Evolutionary conservation across 345 rosid species (phyloP).

Genomic region (Aquilaria yunnanensis): DNA sequence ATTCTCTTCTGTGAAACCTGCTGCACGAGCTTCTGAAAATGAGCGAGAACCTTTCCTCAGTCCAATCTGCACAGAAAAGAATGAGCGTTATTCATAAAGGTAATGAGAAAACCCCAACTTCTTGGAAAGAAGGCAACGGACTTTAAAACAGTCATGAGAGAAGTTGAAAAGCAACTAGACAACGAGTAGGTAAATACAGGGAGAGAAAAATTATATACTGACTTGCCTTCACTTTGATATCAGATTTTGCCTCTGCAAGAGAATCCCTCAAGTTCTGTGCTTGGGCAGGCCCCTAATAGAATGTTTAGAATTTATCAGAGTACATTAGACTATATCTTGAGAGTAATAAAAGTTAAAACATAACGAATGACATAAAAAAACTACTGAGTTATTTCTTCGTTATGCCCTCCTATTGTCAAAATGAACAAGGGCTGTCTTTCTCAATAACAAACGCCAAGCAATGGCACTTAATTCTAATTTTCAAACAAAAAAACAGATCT

Average conservation of each 20-base stretch:
- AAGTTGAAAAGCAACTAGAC: too few relatives aligned
- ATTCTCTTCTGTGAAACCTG: constrained; percentile 42
- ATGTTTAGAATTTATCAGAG: neutral
- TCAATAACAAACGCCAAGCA: too few relatives aligned
- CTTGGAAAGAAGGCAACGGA: neutral
- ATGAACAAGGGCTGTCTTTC: too few relatives aligned
- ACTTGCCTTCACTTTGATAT: constrained; percentile 33
- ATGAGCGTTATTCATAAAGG: neutral
- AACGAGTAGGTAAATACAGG: too few relatives aligned
- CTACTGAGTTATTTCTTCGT: neutral
- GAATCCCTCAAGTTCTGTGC: constrained; percentile 40
- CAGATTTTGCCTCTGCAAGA: constrained; percentile 35
- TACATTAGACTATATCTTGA: neutral
- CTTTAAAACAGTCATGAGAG: too few relatives aligned
- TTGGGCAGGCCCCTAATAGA: constrained; percentile 21
- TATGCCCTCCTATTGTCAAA: neutral
- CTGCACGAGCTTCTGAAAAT: constrained; percentile 40
- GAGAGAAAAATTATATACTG: neutral
- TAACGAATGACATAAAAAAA: neutral
- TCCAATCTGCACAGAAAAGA: constrained; percentile 28
- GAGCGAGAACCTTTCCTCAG: constrained; percentile 40
- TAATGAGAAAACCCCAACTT: too few relatives aligned
- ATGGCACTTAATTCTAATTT: too few relatives aligned
- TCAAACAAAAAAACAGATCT: too few relatives aligned
- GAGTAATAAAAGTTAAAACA: neutral